These are phyloP conservation scores for Stellera chamaejasme DNA, from an alignment of 345 rosid species.

Conservation along the genomic window DNA sequence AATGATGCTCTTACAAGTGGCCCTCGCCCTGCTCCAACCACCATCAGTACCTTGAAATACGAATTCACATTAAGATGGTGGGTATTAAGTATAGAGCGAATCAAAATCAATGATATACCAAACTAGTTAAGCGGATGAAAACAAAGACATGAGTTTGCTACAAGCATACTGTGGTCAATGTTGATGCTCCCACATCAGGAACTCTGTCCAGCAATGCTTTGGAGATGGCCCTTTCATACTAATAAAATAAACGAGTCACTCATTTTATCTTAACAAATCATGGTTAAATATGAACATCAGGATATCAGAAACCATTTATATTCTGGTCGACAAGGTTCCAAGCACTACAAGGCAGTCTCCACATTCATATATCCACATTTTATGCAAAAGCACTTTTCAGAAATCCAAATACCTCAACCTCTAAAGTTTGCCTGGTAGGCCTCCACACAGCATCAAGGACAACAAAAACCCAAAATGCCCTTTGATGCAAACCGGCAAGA, in stretches of 20 bases:
- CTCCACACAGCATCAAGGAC: background rate
- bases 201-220: constrained; percentile 88
- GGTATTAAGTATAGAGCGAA: background rate
- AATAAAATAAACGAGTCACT: constrained; percentile 22
- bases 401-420: no score
- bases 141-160: background rate
- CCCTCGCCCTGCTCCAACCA: constrained; percentile 99
- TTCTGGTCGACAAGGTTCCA: no score
- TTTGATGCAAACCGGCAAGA: no score
- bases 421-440: background rate
- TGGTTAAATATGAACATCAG: background rate
- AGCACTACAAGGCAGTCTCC: no score
- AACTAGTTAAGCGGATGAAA: background rate
- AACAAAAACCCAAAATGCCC: no score
- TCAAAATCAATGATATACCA: constrained; percentile 2
- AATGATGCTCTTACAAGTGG: constrained; percentile 97
- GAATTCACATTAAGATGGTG: constrained; percentile 5
- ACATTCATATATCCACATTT: no score
- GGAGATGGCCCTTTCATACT: constrained; percentile 87
- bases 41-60: constrained; percentile 77
- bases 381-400: no score
- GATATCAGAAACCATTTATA: background rate
- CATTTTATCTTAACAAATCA: constrained; percentile 7
- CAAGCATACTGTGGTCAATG: constrained; percentile 55
- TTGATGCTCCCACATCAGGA: constrained; percentile 49